phyloP scores from a whole-genome alignment of 2,329 filamentous ascomycete genomes.

The Pestalotiopsis sp. region DNA sequence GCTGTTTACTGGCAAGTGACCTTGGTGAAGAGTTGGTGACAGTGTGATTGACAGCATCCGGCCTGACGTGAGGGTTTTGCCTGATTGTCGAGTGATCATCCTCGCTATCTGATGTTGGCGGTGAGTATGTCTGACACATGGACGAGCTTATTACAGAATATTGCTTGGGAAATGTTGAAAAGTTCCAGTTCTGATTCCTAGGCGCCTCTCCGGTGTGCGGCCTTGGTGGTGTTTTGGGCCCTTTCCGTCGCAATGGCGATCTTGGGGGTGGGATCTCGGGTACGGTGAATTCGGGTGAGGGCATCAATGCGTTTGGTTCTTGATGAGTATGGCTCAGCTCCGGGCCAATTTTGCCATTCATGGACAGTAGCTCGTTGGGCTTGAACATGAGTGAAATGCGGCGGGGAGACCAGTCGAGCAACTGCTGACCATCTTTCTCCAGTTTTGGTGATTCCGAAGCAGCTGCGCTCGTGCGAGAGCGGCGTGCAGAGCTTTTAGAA shows the following conservation, averaged over 20 bases:
- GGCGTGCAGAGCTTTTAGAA: not conserved
- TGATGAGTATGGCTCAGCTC: constrained; percentile 10
- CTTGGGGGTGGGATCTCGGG: constrained; percentile 14
- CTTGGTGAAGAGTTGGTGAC: not conserved
- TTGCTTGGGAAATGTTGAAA: constrained; percentile 17
- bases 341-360: constrained; percentile 14
- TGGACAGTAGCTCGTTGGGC: constrained; percentile 23
- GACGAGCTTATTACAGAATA: constrained; percentile 11
- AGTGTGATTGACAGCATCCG: not conserved
- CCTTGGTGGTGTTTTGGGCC: not conserved
- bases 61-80: constrained; percentile 17
- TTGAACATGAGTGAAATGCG: constrained; percentile 29
- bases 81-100: constrained; percentile 16
- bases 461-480: constrained; percentile 5
- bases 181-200: constrained; percentile 13
- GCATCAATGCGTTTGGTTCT: constrained; percentile 18
- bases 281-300: constrained; percentile 21
- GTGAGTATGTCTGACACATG: constrained; percentile 17
- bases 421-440: constrained; percentile 13
- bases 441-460: not conserved
- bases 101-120: constrained; percentile 21
- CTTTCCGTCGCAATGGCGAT: constrained; percentile 1
- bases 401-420: constrained; percentile 29
- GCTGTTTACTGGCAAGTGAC: not conserved
- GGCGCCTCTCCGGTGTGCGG: not conserved